Evolutionary conservation across 2,329 filamentous ascomycete species (phyloP), one percentile per base, ranked within the genome.

Genomic region (Pseudocercospora eumusae): DNA sequence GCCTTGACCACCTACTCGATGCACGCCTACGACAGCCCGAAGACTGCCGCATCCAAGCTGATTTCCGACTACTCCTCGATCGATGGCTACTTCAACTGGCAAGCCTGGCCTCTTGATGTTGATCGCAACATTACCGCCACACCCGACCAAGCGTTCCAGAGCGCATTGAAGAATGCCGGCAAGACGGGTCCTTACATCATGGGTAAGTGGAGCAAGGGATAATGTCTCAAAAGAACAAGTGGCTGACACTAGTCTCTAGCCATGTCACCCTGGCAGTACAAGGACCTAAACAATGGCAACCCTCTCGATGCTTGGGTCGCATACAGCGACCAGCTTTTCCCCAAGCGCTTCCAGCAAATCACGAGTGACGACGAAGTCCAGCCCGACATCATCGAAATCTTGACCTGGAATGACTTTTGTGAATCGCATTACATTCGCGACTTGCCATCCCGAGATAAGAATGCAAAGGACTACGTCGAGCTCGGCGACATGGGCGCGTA

Each of bases 371-470:
- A 70, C 33, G 61, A 70, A 44, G 65, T 75, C 49, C 66, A 73
- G 66, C 75, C 75, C 33, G 75, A 77, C 66, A 76, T 77, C 61
- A 74, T 77, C 63, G 73, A 76, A 66, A 68, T 77, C 50, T 67
- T 76, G 13, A 75, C 74, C 20, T 77, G 75, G 75, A 77, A 77
- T 67, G 74, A 76, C 67, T 77, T 71, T 64, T 70, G 71, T 68
- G 74, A 76, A 61, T 77, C 75, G 5, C 73, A 76, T 69, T 77
- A 77, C 70, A 69, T 77, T 18, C 74, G 74, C 62, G 73, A 77
- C 65, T 68, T 77, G 3, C 75, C 74, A 7, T 66, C 67, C 18
- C 66, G 68, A 55, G 66, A 73, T 52, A 52, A 52, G 10, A 66
- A 57, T 28, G 69, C 70, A 18, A 72, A 66, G 44, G 71, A 75